phyloP scores from a whole-genome alignment of 179 eudicot genomes.

The Vitellaria paradoxa region DNA sequence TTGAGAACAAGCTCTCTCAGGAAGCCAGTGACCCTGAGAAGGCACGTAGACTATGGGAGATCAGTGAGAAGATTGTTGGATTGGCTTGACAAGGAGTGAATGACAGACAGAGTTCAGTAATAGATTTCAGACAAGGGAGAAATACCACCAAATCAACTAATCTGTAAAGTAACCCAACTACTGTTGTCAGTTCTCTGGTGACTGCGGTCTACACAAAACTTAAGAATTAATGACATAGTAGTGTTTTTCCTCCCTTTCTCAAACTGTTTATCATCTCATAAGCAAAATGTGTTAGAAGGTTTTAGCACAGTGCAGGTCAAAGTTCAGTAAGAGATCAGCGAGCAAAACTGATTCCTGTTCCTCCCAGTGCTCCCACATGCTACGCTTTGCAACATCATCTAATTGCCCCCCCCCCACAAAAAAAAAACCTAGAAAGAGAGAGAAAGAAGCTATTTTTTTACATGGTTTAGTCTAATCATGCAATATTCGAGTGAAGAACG shows the following conservation, averaged over 20 bases:
- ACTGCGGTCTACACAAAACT: not conserved
- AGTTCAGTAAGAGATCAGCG: too few relatives aligned
- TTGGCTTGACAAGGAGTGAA: constrained; percentile 35
- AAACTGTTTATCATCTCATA: too few relatives aligned
- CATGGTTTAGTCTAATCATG: too few relatives aligned
- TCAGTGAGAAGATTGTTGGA: constrained; percentile 81
- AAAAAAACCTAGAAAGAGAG: too few relatives aligned
- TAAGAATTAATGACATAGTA: not conserved
- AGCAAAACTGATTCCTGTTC: too few relatives aligned
- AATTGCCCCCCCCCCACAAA: too few relatives aligned
- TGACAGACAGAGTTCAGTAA: not conserved
- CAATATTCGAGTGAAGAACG: too few relatives aligned
- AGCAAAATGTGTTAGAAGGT: too few relatives aligned
- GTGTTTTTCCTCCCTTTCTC: not conserved
- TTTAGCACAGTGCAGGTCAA: too few relatives aligned
- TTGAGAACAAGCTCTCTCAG: constrained; percentile 70
- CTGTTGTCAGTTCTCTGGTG: not conserved
- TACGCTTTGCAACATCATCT: too few relatives aligned
- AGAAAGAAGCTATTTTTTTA: too few relatives aligned
- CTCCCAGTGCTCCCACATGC: too few relatives aligned
- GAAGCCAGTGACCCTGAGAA: constrained; percentile 77
- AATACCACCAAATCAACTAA: not conserved
- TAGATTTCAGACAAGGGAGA: not conserved
- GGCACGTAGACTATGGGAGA: constrained; percentile 69
- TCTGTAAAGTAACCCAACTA: not conserved